Evolutionary conservation across 352 stramenopile genomes (phyloP).

Genomic region (Pythium rishiriense): DNA sequence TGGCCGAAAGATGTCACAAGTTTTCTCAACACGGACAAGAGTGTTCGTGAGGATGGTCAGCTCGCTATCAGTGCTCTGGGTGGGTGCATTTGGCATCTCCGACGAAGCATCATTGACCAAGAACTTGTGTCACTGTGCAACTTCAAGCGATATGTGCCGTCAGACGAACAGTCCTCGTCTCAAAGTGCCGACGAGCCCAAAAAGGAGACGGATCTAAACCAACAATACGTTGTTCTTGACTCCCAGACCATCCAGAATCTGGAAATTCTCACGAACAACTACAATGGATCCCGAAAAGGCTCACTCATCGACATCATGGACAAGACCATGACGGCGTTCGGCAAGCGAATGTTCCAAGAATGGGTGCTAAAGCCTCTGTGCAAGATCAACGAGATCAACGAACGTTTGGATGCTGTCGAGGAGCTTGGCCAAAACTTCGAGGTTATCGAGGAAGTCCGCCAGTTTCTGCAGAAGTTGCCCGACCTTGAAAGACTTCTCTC

Average conservation of each 20-base stretch:
- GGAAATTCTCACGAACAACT: slow-evolving; percentile 93
- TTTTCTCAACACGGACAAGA: slow-evolving; percentile 78
- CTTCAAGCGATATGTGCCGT: slow-evolving; percentile 78
- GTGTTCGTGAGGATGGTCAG: slow-evolving; percentile 51
- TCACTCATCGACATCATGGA: slow-evolving; percentile 92
- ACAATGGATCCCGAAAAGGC: slow-evolving; percentile 86
- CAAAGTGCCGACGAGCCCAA: slow-evolving; percentile 12
- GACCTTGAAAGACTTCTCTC: slow-evolving; percentile 97
- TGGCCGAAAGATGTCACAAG: slow-evolving; percentile 59
- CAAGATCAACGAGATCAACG: slow-evolving; percentile 93
- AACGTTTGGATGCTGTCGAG: slow-evolving; percentile 95
- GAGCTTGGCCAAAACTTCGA: slow-evolving; percentile 86
- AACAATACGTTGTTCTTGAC: slow-evolving; percentile 94
- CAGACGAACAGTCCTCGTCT: slow-evolving; percentile 49
- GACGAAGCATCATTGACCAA: slow-evolving; percentile 82
- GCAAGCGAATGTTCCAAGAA: slow-evolving; percentile 93
- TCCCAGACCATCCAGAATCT: slow-evolving; percentile 97
- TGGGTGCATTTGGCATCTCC: slow-evolving; percentile 79
- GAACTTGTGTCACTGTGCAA: slow-evolving; percentile 78
- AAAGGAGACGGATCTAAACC: slow-evolving; percentile 51
- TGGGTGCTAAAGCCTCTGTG: slow-evolving; percentile 98
- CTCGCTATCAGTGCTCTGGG: slow-evolving; percentile 70
- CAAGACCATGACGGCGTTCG: slow-evolving; percentile 93
- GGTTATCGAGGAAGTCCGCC: slow-evolving; percentile 78
- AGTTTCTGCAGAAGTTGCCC: slow-evolving; percentile 88